Evolutionary conservation across 2,329 filamentous ascomycete genomes (phyloP).

Genomic region (Calonectria pauciramosa): DNA sequence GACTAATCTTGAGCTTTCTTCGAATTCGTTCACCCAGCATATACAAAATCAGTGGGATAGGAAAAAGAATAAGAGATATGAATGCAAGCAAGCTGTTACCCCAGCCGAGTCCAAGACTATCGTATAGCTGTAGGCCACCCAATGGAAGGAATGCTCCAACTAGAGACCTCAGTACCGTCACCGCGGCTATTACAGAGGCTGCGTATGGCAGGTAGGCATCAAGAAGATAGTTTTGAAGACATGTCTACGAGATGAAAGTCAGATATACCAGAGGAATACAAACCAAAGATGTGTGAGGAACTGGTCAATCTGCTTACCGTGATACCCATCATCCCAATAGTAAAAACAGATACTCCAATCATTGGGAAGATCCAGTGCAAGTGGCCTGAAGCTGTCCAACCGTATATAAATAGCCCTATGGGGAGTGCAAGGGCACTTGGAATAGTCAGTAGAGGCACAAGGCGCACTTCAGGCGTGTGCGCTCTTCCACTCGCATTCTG

Average conservation of each 20-base stretch:
- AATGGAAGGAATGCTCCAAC: constrained; percentile 75
- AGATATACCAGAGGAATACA: no score
- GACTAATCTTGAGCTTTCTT: no score
- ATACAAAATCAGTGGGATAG: background rate
- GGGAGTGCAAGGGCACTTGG: constrained; percentile 41
- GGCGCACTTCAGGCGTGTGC: constrained; percentile 44
- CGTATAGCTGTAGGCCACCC: constrained; percentile 61
- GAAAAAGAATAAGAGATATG: constrained; percentile 49
- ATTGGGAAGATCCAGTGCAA: constrained; percentile 50
- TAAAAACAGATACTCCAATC: constrained; percentile 60
- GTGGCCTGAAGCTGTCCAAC: constrained; percentile 44
- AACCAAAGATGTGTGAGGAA: no score
- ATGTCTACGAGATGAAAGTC: constrained; percentile 43
- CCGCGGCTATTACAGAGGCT: constrained; percentile 47
- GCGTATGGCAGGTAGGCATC: constrained; percentile 48
- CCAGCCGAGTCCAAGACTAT: constrained; percentile 61
- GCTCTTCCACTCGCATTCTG: constrained; percentile 33
- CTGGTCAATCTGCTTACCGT: constrained; percentile 48
- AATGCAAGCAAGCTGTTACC: constrained; percentile 60
- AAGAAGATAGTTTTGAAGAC: constrained; percentile 54
- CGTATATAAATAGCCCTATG: constrained; percentile 45
- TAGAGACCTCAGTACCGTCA: constrained; percentile 61
- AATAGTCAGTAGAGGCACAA: constrained; percentile 44
- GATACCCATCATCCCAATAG: constrained; percentile 57
- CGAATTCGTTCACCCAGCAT: no score